Base-by-base conservation (phyloP, 108 stramenopile genomes). In the Cylindrotheca closterium region DNA sequence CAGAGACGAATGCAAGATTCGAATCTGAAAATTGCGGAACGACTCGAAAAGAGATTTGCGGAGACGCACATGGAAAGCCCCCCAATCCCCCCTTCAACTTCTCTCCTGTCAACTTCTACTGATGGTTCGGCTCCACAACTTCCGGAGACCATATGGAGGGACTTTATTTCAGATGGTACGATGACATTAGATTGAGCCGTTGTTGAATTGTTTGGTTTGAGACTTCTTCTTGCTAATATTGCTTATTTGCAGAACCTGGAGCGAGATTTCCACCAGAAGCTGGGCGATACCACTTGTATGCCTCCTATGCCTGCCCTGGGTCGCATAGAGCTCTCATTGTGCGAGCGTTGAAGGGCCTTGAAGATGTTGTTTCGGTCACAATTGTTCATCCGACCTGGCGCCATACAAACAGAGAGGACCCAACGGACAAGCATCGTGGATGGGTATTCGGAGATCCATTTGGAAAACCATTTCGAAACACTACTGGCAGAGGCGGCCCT, bases 371-470 rank as follows among this genome's bases (percentile, higher is more conserved):
- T 46, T 83, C 81, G 26, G 77, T 93, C 30, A 93, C 92, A 0
- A 63, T 84, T 52, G 89, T 91, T 24, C 86, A 92, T 74, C 94
- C 96, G 1, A 82, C 84, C 0, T 95, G 94, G 93, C 84, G 83
- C 28, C 75, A 72, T 18, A 97, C 96, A 7, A 86, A 79, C 30
- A 86, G 84, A 1, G 66, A 82, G 12, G 80, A 89, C 59, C 73
- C 82, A 2, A 64, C 58, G 29, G 95, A 97, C 65, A 60, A 69
- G 45, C 98, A 99, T 67, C 74, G 67, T 28, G 98, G 98, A 22
- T 99, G 98, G 97, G 80, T 86, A 27, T 99, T 98, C 77, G 89
- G 81, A 3, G 71, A 80, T 33, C 74, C 81, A 4, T 31, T 73
- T 53, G 88, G 79, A 29, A 67, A 76, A 55, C 79, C 75, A 42